Conservation (phyloP, 305 asterid species). For the Fraxinus nigra region DNA sequence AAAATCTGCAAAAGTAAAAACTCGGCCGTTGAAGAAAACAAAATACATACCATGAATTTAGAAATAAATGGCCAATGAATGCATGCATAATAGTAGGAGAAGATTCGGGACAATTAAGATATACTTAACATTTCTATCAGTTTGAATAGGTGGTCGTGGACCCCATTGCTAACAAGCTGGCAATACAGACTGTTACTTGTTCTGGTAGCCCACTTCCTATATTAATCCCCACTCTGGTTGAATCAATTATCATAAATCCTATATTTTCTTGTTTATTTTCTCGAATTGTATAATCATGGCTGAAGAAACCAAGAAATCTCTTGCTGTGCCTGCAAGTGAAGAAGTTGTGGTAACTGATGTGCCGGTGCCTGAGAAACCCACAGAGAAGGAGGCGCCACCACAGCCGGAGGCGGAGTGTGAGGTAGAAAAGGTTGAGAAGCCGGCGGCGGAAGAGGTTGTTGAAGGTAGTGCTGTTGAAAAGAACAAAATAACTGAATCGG, state of each 20-base stretch:
- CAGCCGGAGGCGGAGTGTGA: constrained; percentile 31
- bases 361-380: constrained; percentile 43
- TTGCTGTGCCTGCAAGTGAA: constrained; percentile 23
- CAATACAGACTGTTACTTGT: constrained; percentile 46
- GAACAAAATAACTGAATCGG: constrained; percentile 40
- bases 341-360: constrained; percentile 42
- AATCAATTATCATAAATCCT: not conserved
- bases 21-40: not conserved
- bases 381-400: constrained; percentile 45
- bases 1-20: not conserved
- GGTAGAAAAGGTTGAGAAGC: constrained; percentile 36
- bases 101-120: not conserved
- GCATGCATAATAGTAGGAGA: not conserved
- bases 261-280: not conserved
- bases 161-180: constrained; percentile 48
- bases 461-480: constrained; percentile 19
- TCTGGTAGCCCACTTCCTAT: constrained; percentile 22
- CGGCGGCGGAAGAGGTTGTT: constrained; percentile 23
- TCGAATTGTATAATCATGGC: constrained; percentile 44
- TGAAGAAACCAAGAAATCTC: constrained; percentile 64
- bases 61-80: not conserved
- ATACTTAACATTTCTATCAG: not conserved
- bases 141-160: constrained; percentile 21
- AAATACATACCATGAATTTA: not conserved
- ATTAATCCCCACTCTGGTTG: constrained; percentile 1